Percentiles rank a stretch among this genome's conserved stretches.
phyloP scores from a whole-genome alignment of 208 protist species.

The Trypanosoma platydactyli region DNA sequence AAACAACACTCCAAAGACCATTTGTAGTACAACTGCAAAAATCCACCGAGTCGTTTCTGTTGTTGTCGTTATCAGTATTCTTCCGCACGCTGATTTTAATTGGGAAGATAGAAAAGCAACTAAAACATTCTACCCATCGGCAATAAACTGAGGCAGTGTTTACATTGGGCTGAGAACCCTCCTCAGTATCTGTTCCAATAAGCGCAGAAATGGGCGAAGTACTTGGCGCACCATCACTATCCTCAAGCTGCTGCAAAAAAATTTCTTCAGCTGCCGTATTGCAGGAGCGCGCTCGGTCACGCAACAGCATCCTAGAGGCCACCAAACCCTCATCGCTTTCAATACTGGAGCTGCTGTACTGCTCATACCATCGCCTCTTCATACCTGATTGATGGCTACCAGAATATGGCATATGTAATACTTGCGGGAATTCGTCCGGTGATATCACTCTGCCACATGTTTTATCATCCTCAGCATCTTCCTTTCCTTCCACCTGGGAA shows the following conservation, averaged over 20 bases:
- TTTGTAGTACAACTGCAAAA: neutral
- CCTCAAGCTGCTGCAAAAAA: constrained; percentile 18
- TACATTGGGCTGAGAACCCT: neutral
- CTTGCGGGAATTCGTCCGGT: neutral
- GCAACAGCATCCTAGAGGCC: neutral
- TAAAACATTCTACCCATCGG: neutral
- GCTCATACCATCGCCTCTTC: neutral
- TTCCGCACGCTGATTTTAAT: too few species aligned
- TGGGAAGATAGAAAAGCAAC: neutral
- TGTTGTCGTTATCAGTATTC: too few species aligned
- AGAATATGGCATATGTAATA: neutral
- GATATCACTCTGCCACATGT: neutral
- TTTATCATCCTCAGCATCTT: neutral
- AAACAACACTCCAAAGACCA: neutral
- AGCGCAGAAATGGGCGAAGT: neutral
- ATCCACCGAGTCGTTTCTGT: neutral
- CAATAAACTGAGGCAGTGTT: neutral
- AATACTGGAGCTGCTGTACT: constrained; percentile 13
- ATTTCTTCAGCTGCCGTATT: constrained; percentile 15
- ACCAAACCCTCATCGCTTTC: neutral
- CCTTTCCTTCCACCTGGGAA: neutral
- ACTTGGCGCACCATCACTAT: neutral
- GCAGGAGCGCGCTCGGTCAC: constrained; percentile 12
- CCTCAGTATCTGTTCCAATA: neutral
- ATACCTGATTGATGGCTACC: neutral